These are phyloP conservation scores for Hypoxylon rickii DNA, from an alignment of 495 filamentous ascomycete species.

Conservation along the genomic window DNA sequence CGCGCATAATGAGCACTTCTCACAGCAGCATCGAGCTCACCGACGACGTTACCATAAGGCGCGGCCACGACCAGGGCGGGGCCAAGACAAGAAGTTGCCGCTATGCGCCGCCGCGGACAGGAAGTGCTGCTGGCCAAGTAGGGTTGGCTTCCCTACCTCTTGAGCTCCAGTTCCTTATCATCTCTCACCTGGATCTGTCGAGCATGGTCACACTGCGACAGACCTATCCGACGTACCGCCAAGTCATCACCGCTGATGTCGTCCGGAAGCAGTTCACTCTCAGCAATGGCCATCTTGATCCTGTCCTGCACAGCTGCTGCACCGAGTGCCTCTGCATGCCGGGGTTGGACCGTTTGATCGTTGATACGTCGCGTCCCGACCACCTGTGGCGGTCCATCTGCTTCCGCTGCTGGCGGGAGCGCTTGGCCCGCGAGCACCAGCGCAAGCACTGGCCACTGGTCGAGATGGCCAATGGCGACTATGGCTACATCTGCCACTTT, in stretches of 20 bases:
- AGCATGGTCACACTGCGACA: slow-evolving; percentile 34
- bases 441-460: slow-evolving; percentile 40
- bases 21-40: slow-evolving; percentile 24
- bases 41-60: background rate
- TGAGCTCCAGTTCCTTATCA: slow-evolving; percentile 38
- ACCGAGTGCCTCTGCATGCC: slow-evolving; percentile 35
- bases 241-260: slow-evolving; percentile 33
- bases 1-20: slow-evolving; percentile 32
- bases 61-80: background rate
- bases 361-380: slow-evolving; percentile 25
- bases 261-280: slow-evolving; percentile 30
- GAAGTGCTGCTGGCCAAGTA: background rate
- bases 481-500: slow-evolving; percentile 42
- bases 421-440: slow-evolving; percentile 26
- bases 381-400: slow-evolving; percentile 37
- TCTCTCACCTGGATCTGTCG: slow-evolving; percentile 33
- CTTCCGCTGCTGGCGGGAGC: slow-evolving; percentile 39
- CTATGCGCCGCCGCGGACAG: slow-evolving; percentile 9
- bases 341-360: slow-evolving; percentile 37
- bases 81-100: slow-evolving; percentile 1
- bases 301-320: slow-evolving; percentile 28
- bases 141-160: slow-evolving; percentile 30
- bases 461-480: slow-evolving; percentile 34
- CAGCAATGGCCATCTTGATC: slow-evolving; percentile 5
- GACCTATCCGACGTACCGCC: slow-evolving; percentile 31